Conservation (phyloP, 2,329 filamentous ascomycete species). For the Claviceps pazoutovae region DNA sequence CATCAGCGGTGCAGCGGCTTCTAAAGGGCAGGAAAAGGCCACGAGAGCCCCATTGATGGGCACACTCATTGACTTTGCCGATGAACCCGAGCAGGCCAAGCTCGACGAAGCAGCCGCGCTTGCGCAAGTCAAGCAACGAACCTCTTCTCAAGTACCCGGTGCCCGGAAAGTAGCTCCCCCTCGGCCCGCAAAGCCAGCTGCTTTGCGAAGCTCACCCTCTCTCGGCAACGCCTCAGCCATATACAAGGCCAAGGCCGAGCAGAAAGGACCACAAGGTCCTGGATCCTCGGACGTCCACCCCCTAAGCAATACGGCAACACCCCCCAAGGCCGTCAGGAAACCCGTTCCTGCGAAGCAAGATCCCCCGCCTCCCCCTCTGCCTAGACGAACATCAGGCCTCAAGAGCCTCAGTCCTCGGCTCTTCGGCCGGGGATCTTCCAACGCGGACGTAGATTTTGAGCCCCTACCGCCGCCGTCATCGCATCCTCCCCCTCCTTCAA, state of each 20-base stretch:
- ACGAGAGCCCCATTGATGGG: conserved; percentile 32
- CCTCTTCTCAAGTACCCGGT: conserved; percentile 12
- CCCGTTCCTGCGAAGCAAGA: conserved; percentile 9
- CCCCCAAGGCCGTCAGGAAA: conserved; percentile 23
- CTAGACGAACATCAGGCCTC: conserved; percentile 29
- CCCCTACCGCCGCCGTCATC: conserved; percentile 20
- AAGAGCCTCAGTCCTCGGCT: conserved; percentile 19
- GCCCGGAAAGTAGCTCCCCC: conserved; percentile 32
- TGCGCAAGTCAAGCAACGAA: conserved; percentile 15
- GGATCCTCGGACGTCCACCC: conserved; percentile 18
- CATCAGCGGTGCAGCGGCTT: background rate
- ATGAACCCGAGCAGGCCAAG: conserved; percentile 30
- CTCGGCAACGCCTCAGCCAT: conserved; percentile 1
- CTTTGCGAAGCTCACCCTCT: conserved; percentile 34
- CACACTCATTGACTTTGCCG: conserved; percentile 46
- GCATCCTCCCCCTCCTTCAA: conserved; percentile 5
- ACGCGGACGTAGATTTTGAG: conserved; percentile 29
- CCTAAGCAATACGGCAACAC: background rate
- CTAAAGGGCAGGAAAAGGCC: conserved; percentile 10
- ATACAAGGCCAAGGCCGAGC: conserved; percentile 9
- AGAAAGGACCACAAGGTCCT: conserved; percentile 19
- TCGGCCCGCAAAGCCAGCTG: conserved; percentile 42
- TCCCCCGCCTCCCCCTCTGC: conserved; percentile 32
- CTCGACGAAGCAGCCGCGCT: conserved; percentile 21
- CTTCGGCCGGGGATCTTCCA: conserved; percentile 17